Base-by-base conservation (phyloP, 192 early-diverging fungal species). In the Dissophora ornata region DNA sequence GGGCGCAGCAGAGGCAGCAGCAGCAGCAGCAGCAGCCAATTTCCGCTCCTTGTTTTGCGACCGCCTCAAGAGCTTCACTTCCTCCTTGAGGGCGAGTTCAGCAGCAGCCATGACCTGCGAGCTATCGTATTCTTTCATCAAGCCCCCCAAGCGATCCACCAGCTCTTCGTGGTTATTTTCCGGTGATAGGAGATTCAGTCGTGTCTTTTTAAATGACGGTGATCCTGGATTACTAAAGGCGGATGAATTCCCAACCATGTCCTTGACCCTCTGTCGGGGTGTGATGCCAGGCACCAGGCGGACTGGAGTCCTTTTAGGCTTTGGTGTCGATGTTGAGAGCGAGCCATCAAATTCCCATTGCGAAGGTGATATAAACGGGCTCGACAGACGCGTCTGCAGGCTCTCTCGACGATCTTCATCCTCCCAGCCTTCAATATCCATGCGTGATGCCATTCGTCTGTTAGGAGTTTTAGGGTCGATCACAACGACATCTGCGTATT, bases 351-450 rank as follows among this genome's bases (percentile, higher is more conserved):
- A 19, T n/a, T 34, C 34, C 68, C 68, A 70, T 42, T 70, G 49
- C 7, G 68, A 62, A 1, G 68, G 68, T 15, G 58, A 59, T 18
- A 70, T 15, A 29, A 70, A 70, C 1, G 68, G 68, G 21, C 58
- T 70, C 4, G 67, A 34, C 1, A 60, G 9, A 7, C 48, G 40
- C 1, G 57, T 46, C 26, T 33, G 16, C 4, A n/a, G 10, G 25
- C 69, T 71, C 22, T 30, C 60, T 12, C 59, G 44, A 22, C 50
- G 60, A 3, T 71, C 69, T 30, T 71, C 69, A 25, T 71, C 69
- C 21, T 71, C 69, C 69, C 69, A 71, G 38, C 53, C 69, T 50
- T 71, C 69, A 63, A 63, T 30, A 28, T 71, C 69, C 47, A 21
- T 10, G 21, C 47, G 16, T 21, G 60, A 63, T 12, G 69, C 60